A percentile compares a stretch with the other conserved stretches of the same genome.
phyloP scores from a whole-genome alignment of 257 asterid species.

The Solanum boliviense region DNA sequence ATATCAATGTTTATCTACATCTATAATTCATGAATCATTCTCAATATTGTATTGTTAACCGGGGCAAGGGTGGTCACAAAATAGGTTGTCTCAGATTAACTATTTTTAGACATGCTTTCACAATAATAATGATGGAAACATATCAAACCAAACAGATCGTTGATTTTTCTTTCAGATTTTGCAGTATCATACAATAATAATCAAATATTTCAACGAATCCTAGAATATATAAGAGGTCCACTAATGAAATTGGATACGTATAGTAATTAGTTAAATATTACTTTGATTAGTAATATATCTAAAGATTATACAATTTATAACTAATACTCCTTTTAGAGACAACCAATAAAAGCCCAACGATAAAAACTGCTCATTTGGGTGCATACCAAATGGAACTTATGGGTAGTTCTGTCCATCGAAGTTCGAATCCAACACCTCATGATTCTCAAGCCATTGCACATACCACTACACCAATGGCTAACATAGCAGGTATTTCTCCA shows the following conservation, averaged over 20 bases:
- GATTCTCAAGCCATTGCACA: neutral
- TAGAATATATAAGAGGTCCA: neutral
- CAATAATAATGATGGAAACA: neutral
- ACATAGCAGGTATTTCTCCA: neutral
- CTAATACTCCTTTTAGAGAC: neutral
- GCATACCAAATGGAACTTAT: neutral
- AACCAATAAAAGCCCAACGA: neutral
- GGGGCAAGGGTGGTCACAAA: neutral
- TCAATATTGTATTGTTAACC: neutral
- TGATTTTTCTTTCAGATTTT: neutral
- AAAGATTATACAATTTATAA: too few relatives aligned
- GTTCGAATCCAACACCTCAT: neutral
- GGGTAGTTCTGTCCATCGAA: neutral
- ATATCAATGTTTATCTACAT: neutral
- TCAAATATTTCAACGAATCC: neutral
- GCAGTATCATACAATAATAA: neutral
- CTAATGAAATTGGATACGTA: too few relatives aligned
- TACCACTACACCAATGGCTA: neutral
- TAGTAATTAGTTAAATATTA: too few relatives aligned
- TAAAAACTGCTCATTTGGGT: neutral
- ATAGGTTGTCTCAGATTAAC: neutral
- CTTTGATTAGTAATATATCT: too few relatives aligned
- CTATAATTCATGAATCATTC: neutral
- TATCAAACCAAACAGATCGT: neutral
- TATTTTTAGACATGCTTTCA: neutral